A percentile compares a stretch with the other conserved stretches of the same genome.
Conservation (phyloP, 225 moss, liverwort and hornwort genomes). For the Bryum argenteum region DNA sequence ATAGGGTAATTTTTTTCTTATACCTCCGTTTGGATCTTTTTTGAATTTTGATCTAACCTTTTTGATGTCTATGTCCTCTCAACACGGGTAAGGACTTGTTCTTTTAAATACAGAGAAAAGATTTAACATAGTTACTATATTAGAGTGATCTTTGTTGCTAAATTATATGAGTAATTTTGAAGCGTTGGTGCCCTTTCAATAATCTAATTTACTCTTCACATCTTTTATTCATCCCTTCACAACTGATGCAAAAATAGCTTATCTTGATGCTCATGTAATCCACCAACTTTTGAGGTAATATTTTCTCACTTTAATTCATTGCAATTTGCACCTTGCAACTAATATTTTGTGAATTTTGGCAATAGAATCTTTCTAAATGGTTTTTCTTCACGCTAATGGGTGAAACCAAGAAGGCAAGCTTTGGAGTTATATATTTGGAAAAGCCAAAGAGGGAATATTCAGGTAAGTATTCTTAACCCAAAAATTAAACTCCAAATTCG, state of each 20-base stretch:
- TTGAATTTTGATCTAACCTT: no score
- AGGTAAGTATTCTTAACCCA: constrained; percentile 32
- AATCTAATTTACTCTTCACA: background rate
- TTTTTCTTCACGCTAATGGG: background rate
- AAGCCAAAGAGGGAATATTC: background rate
- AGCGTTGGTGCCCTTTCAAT: constrained; percentile 14
- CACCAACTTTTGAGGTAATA: no score
- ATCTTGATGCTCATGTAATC: no score
- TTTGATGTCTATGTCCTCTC: no score
- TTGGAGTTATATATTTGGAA: background rate
- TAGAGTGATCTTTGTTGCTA: no score
- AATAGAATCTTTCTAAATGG: background rate
- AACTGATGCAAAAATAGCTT: no score
- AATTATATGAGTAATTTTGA: background rate
- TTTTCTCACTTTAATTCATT: background rate
- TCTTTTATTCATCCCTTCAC: background rate
- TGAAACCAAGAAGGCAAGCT: background rate
- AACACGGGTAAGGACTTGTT: no score
- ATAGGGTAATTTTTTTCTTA: no score
- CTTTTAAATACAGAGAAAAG: no score
- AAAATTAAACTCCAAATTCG: background rate
- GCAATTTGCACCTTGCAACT: background rate
- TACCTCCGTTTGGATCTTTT: no score
- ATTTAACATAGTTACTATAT: no score
- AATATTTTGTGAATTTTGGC: no score